Evolutionary conservation across 768 basidiomycete genomes (phyloP).

Genomic region (Suillus ampliporus): DNA sequence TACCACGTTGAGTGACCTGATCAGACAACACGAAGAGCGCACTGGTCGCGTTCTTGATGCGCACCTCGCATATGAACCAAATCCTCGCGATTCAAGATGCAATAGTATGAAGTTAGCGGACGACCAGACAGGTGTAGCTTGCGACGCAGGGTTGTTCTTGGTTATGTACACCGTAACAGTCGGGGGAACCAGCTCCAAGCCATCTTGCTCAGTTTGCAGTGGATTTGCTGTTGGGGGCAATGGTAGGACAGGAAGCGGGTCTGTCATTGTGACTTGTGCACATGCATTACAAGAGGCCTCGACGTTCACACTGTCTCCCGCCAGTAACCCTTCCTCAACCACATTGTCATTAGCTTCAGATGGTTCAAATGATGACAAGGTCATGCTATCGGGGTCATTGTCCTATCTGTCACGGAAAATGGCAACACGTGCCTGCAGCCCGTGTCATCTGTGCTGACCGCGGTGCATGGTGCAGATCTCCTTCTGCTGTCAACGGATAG

Average conservation of each 20-base stretch:
- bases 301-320: neutral
- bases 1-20: neutral
- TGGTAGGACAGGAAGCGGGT: neutral
- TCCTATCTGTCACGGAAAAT: slow-evolving; percentile 14
- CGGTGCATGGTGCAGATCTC: no score
- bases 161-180: slow-evolving; percentile 7
- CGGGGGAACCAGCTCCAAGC: neutral
- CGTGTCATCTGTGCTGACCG: slow-evolving; percentile 47
- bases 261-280: slow-evolving; percentile 29
- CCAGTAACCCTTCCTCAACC: neutral
- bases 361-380: neutral
- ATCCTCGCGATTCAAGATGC: no score
- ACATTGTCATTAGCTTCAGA: neutral
- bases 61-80: neutral
- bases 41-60: neutral
- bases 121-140: neutral
- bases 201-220: neutral
- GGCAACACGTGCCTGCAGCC: slow-evolving; percentile 37
- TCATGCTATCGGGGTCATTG: neutral
- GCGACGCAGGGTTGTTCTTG: neutral
- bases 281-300: slow-evolving; percentile 65
- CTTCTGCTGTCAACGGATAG: slow-evolving; percentile 50
- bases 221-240: slow-evolving; percentile 8
- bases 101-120: neutral
- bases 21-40: slow-evolving; percentile 9